Base-by-base conservation (phyloP, 2,329 filamentous ascomycete species). In the Paramyrothecium sp. region DNA sequence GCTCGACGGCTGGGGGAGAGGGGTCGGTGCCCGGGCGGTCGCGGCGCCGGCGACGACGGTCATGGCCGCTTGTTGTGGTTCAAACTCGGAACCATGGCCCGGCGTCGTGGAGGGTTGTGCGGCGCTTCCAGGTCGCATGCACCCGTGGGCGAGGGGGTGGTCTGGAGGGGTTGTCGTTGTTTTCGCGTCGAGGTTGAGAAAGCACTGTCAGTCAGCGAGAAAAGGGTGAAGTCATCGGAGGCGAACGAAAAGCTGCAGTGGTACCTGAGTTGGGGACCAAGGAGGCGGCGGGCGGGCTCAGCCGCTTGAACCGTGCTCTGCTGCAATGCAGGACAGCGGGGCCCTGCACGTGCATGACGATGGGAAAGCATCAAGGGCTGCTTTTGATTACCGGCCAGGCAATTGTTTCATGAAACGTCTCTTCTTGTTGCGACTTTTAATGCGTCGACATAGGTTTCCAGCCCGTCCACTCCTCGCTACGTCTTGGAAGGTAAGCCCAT, bases 261-360 rank as follows among this genome's bases (percentile, higher is more conserved):
- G 26, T 30, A 30, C 26, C 26, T 30, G 26, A 30, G 10, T 10
- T n/a, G n/a, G 26, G 26, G 26, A 30, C n/a, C 26, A 30, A 30
- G 26, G 26, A 10, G 26, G n/a, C n/a, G n/a, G n/a, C n/a, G 10
- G 26, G 48, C 61, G 64, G 65, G 65, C 61, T 65, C 64, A 65
- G 60, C 62, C 64, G 60, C 60, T 56, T 63, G 67, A 65, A 68
- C 68, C 62, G 67, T 68, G 68, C 67, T 30, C 26, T 30, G 26
- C 49, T 56, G 55, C 20, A 22, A 50, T 63, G 60, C 63, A 65
- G 58, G 53, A 34, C 58, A 30, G 26, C 26, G 26, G 26, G 26
- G 56, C 58, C 60, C 61, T 56, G 58, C 60, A 59, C 58, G 51
- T 58, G 56, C 58, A 61, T 60, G 56, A 56, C 33, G 22, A 30